These are phyloP conservation scores for Aspergillus mulundensis DNA, from an alignment of 495 filamentous ascomycete genomes.

Conservation along the genomic window DNA sequence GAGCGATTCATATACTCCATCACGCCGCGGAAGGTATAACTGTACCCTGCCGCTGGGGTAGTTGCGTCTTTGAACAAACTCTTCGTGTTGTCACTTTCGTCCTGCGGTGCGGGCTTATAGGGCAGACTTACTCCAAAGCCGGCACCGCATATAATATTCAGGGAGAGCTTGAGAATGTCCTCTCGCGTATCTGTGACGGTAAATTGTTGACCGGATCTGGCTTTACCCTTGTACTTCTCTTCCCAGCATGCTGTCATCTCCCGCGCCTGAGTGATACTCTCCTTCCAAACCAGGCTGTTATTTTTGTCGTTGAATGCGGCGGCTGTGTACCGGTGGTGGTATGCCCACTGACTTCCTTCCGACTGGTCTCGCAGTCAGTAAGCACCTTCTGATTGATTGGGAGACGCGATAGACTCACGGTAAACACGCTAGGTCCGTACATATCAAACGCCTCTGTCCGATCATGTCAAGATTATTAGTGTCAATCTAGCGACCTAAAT, in stretches of 20 bases:
- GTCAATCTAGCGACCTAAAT: too few species aligned
- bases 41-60: constrained; percentile 14
- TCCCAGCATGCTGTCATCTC: constrained; percentile 37
- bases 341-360: constrained; percentile 42
- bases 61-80: constrained; percentile 17
- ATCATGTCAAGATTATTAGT: neutral
- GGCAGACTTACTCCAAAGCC: constrained; percentile 38
- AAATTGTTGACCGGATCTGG: neutral
- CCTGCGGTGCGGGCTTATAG: constrained; percentile 4
- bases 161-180: constrained; percentile 39
- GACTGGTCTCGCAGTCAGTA: constrained; percentile 12
- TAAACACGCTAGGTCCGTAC: constrained; percentile 45
- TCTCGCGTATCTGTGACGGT: constrained; percentile 16
- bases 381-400: neutral
- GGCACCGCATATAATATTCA: constrained; percentile 42
- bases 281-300: constrained; percentile 42
- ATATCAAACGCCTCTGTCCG: constrained; percentile 32
- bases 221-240: constrained; percentile 3
- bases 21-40: constrained; percentile 20
- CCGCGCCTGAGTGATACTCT: constrained; percentile 24
- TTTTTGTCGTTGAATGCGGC: constrained; percentile 47
- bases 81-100: neutral
- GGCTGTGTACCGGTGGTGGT: constrained; percentile 39
- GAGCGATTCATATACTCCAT: constrained; percentile 16
- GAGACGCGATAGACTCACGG: constrained; percentile 21